Percentiles rank a stretch among this genome's conserved stretches.
Conservation (phyloP, 495 filamentous ascomycete genomes). For the Hypoxylon subgilvum region DNA sequence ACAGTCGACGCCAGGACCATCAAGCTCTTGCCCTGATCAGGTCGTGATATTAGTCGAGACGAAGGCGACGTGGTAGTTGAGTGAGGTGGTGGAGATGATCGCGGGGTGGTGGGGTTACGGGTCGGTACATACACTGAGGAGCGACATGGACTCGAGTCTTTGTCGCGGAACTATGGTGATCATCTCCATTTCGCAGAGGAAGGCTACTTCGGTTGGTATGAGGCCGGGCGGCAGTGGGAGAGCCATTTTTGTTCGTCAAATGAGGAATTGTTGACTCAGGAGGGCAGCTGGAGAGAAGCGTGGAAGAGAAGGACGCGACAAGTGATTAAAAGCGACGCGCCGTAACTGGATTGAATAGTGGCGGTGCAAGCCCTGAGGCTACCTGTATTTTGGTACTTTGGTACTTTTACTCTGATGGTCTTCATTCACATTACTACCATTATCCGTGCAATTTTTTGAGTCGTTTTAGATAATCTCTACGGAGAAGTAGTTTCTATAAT, state of each 20-base stretch:
- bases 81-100: background rate
- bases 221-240: constrained; percentile 82
- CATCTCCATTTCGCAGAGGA: constrained; percentile 95
- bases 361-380: constrained; percentile 5
- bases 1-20: too few relatives aligned
- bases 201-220: constrained; percentile 87
- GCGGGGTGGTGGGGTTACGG: constrained; percentile 32
- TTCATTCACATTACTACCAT: too few relatives aligned
- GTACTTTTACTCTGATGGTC: too few relatives aligned
- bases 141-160: constrained; percentile 79
- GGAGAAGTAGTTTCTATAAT: too few relatives aligned
- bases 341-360: constrained; percentile 2
- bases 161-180: constrained; percentile 93
- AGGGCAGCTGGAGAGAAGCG: background rate
- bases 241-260: constrained; percentile 64
- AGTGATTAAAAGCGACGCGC: background rate
- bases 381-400: too few relatives aligned
- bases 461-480: too few relatives aligned
- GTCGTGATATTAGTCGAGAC: too few relatives aligned
- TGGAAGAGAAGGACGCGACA: constrained; percentile 21
- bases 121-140: constrained; percentile 74
- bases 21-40: too few relatives aligned
- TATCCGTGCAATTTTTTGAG: too few relatives aligned
- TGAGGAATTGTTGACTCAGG: constrained; percentile 4
- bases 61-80: too few relatives aligned